These are phyloP conservation scores for Talaromyces islandicus DNA, from an alignment of 2,329 filamentous ascomycete genomes.

Conservation along the genomic window DNA sequence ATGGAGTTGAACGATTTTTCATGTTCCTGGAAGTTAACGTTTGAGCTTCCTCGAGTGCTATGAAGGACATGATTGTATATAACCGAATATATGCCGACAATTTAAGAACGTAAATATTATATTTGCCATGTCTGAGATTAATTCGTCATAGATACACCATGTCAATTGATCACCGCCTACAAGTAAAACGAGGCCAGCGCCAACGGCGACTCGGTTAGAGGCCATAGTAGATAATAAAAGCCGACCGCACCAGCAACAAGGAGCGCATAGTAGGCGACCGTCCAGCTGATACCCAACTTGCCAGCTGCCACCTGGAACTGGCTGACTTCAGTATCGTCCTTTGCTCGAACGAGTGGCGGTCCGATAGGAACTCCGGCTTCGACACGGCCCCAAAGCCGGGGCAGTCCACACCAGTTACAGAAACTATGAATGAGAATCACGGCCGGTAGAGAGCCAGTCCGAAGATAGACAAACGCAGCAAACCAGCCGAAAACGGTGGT, in stretches of 20 bases:
- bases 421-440: constrained; percentile 75
- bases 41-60: background rate
- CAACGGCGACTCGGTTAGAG: constrained; percentile 55
- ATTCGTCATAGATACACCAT: background rate
- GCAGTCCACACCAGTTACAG: constrained; percentile 89
- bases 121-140: background rate
- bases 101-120: background rate
- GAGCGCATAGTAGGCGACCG: constrained; percentile 70
- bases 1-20: background rate
- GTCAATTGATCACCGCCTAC: too few species aligned
- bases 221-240: constrained; percentile 68
- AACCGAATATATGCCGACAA: background rate
- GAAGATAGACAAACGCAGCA: constrained; percentile 79
- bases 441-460: constrained; percentile 73
- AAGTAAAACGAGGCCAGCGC: constrained; percentile 28
- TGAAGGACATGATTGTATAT: background rate
- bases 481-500: constrained; percentile 93
- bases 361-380: constrained; percentile 44
- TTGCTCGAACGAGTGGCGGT: constrained; percentile 29
- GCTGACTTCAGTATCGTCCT: constrained; percentile 29
- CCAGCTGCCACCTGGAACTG: constrained; percentile 13
- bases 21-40: background rate
- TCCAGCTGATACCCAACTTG: constrained; percentile 52
- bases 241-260: constrained; percentile 63
- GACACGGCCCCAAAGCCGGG: constrained; percentile 75